These are phyloP conservation scores for Sphenostylis stenocarpa DNA, from an alignment of 306 rosid genomes.

Conservation along the genomic window DNA sequence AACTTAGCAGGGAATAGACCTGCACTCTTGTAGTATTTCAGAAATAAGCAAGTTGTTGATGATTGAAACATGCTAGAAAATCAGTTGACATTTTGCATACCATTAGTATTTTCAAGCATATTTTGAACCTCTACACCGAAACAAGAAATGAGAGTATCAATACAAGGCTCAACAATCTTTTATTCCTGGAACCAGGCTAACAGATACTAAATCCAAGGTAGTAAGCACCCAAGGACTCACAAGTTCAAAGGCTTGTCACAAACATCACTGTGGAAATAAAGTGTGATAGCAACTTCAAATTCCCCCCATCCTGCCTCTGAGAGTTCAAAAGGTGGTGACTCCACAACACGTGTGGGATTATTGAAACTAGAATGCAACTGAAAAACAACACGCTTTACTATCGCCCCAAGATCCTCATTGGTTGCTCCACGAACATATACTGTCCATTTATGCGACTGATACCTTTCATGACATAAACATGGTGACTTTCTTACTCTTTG, in stretches of 20 bases:
- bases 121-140: constrained; percentile 8
- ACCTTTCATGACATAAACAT: constrained; percentile 48
- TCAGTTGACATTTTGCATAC: constrained; percentile 1
- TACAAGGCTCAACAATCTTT: neutral
- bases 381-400: constrained; percentile 68
- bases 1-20: constrained; percentile 4
- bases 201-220: constrained; percentile 33
- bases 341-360: constrained; percentile 70
- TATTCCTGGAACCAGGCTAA: neutral
- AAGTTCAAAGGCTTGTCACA: constrained; percentile 76
- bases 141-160: constrained; percentile 25
- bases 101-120: constrained; percentile 14
- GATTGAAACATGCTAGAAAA: constrained; percentile 2
- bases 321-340: constrained; percentile 77
- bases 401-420: constrained; percentile 70
- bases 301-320: constrained; percentile 92
- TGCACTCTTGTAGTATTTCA: constrained; percentile 16
- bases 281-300: constrained; percentile 72
- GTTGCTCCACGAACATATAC: constrained; percentile 77
- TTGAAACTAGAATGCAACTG: constrained; percentile 88
- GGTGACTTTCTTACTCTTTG: neutral
- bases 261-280: constrained; percentile 68
- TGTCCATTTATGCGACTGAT: constrained; percentile 82
- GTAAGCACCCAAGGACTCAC: constrained; percentile 55
- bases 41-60: constrained; percentile 14